Evolutionary conservation across 2,329 filamentous ascomycete genomes (phyloP).

Genomic region (Aspergillus amoenus): DNA sequence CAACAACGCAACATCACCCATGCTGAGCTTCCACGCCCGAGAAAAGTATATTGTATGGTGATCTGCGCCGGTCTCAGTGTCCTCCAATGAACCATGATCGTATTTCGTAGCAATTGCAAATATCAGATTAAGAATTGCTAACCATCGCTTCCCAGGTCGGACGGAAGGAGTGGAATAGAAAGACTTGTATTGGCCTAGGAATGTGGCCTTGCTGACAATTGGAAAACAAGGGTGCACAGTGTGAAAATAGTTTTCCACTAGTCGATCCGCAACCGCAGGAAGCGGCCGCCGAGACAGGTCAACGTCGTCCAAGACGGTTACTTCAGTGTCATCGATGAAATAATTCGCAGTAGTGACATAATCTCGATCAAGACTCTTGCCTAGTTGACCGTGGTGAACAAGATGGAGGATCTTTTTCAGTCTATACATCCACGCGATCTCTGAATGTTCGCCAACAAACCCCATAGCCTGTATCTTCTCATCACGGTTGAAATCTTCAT

Average conservation of each 20-base stretch:
- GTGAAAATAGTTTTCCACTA: conserved; percentile 42
- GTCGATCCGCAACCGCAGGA: conserved; percentile 37
- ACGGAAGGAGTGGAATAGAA: conserved; percentile 33
- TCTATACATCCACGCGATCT: conserved; percentile 45
- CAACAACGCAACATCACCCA: conserved; percentile 36
- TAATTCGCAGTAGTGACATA: conserved; percentile 37
- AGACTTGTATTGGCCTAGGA: conserved; percentile 39
- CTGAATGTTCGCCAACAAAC: conserved; percentile 47
- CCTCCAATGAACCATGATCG: conserved; percentile 29
- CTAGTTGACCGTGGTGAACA: conserved; percentile 19
- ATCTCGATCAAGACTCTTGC: conserved; percentile 17
- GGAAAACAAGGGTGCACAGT: conserved; percentile 44
- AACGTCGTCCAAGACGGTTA: conserved; percentile 33
- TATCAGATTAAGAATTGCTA: conserved; percentile 45
- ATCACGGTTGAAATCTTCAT: conserved; percentile 45
- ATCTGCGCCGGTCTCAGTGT: conserved; percentile 26
- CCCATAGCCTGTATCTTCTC: conserved; percentile 39
- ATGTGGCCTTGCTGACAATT: conserved; percentile 41
- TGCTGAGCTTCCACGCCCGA: conserved; percentile 41
- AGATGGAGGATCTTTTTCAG: conserved; percentile 38
- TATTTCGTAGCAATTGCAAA: conserved; percentile 45
- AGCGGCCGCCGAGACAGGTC: conserved; percentile 39
- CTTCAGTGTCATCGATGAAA: conserved; percentile 41
- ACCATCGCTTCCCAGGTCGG: conserved; percentile 40
- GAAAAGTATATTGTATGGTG: conserved; percentile 45